Percentiles rank a stretch among this genome's conserved stretches.
Evolutionary conservation across 73 alveolate species (phyloP).

Genomic region (Symbiodinium natans): DNA sequence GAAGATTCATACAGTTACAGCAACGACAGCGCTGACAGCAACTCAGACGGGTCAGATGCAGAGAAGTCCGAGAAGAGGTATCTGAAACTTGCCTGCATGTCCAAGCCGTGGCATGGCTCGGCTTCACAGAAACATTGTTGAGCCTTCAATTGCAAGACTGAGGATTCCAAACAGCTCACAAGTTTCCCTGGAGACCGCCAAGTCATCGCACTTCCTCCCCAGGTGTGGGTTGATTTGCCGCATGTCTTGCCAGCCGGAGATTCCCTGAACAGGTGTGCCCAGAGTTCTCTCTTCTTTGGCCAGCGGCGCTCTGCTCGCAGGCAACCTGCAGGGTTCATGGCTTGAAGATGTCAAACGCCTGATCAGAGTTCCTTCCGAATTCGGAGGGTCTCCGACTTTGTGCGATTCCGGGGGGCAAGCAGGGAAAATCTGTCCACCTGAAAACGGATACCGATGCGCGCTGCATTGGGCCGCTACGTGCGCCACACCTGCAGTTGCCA

Average conservation of each 20-base stretch:
- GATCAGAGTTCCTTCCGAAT: too few species aligned
- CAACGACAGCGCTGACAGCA: neutral
- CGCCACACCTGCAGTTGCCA: too few species aligned
- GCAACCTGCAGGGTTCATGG: too few species aligned
- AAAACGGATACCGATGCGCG: too few species aligned
- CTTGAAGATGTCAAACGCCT: too few species aligned
- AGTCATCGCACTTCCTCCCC: neutral
- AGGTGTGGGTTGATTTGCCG: neutral
- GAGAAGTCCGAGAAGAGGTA: neutral
- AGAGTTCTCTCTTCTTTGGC: neutral
- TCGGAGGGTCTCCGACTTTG: too few species aligned
- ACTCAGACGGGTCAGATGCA: neutral
- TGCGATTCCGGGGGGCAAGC: too few species aligned
- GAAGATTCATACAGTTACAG: neutral
- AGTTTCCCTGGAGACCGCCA: neutral
- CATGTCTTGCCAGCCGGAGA: neutral
- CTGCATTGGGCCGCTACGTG: too few species aligned
- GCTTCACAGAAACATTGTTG: too few species aligned
- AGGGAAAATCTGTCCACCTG: too few species aligned
- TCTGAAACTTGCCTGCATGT: neutral
- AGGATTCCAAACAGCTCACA: slow-evolving; percentile 15
- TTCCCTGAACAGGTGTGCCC: neutral
- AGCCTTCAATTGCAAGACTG: too few species aligned
- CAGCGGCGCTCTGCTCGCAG: neutral
- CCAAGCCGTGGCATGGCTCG: too few species aligned